Percentiles rank a stretch among this genome's conserved stretches.
These are phyloP conservation scores for Bryum argenteum DNA, from an alignment of 225 moss, liverwort and hornwort species.

Conservation along the genomic window DNA sequence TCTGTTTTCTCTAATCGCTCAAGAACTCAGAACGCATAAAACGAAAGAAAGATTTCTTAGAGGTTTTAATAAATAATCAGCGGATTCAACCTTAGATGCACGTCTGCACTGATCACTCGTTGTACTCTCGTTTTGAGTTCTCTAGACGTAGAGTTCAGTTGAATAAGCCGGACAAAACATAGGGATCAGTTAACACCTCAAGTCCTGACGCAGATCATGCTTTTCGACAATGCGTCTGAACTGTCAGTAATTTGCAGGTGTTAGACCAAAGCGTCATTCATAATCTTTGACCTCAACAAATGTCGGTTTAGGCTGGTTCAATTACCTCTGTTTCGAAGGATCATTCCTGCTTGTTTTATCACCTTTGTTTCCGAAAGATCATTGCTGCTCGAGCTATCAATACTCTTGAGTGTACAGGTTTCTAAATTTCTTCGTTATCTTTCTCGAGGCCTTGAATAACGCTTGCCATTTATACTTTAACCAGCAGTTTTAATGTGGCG, in stretches of 20 bases:
- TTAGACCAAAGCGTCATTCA: no score
- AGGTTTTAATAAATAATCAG: background rate
- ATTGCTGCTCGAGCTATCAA: background rate
- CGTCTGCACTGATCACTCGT: background rate
- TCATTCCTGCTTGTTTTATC: background rate
- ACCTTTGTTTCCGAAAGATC: background rate
- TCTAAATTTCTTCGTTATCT: background rate
- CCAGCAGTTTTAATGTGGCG: background rate
- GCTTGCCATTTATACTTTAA: background rate
- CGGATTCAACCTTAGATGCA: background rate
- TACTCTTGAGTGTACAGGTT: background rate
- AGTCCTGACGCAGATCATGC: no score
- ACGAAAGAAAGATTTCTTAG: background rate
- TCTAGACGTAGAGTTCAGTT: background rate
- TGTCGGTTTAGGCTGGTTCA: no score
- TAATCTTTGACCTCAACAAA: no score
- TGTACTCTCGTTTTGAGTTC: background rate
- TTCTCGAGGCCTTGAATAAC: background rate
- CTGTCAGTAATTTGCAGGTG: no score
- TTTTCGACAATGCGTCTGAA: no score
- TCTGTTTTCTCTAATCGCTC: conserved; percentile 7
- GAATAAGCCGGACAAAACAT: no score
- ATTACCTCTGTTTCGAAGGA: background rate
- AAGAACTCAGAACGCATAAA: background rate
- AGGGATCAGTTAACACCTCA: no score